Conservation (phyloP, 352 stramenopile genomes). For the Globisporangium emineosum region DNA sequence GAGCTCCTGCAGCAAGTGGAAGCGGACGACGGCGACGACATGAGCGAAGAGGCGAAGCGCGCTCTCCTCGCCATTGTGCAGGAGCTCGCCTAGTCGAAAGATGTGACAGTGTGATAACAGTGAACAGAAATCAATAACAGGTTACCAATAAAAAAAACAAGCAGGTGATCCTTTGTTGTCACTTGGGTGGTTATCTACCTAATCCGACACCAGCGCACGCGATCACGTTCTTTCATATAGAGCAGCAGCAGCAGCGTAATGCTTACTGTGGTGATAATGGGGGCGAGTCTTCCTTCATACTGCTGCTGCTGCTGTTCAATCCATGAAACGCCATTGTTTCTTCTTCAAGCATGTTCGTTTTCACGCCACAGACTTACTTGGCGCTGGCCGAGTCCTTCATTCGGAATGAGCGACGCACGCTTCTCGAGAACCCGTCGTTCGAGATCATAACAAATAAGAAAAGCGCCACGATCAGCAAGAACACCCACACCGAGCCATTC, state of each 20-base stretch:
- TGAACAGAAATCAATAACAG: background rate
- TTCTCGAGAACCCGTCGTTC: slow-evolving; percentile 60
- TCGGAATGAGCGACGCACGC: slow-evolving; percentile 47
- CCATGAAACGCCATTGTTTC: background rate
- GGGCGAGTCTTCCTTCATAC: slow-evolving; percentile 19
- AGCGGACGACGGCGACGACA: slow-evolving; percentile 39
- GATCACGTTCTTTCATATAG: background rate
- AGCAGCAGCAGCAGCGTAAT: background rate
- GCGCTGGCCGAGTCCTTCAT: slow-evolving; percentile 31
- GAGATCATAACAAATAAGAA: slow-evolving; percentile 61
- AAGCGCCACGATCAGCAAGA: slow-evolving; percentile 49
- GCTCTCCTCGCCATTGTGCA: slow-evolving; percentile 43
- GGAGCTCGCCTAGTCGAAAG: slow-evolving; percentile 33
- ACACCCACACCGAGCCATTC: slow-evolving; percentile 42
- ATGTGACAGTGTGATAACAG: background rate
- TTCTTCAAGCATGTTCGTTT: background rate
- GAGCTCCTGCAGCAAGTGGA: slow-evolving; percentile 40
- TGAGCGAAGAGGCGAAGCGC: slow-evolving; percentile 52
- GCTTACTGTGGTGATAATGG: background rate
- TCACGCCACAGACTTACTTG: slow-evolving; percentile 18
- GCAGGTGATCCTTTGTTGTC: background rate
- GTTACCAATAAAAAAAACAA: slow-evolving; percentile 1
- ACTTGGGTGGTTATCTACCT: slow-evolving; percentile 2
- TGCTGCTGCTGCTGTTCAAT: slow-evolving; percentile 15
- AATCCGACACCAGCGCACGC: slow-evolving; percentile 1